These are phyloP conservation scores for Coniochaeta prunicola DNA, from an alignment of 2,329 filamentous ascomycete genomes.

Conservation along the genomic window DNA sequence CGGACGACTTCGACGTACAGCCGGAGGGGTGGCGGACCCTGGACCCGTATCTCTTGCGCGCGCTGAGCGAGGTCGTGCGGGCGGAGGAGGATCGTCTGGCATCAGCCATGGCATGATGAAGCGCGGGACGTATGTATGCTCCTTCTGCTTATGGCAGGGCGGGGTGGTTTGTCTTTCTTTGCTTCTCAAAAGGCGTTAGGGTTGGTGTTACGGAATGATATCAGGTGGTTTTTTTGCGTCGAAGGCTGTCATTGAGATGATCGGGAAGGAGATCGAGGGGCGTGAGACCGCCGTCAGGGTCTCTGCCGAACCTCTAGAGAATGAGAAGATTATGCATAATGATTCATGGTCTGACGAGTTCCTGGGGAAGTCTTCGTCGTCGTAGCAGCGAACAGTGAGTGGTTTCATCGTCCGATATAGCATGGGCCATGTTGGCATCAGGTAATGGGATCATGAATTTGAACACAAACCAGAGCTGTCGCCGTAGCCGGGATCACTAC, in stretches of 20 bases:
- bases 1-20: background rate
- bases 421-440: background rate
- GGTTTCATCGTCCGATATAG: background rate
- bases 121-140: background rate
- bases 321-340: background rate
- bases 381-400: background rate
- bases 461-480: background rate
- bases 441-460: background rate
- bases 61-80: constrained; percentile 34
- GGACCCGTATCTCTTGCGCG: constrained; percentile 29
- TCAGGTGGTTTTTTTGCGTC: constrained; percentile 34
- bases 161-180: background rate
- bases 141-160: background rate
- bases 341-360: background rate
- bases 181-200: background rate
- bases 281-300: constrained; percentile 99
- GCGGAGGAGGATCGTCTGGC: constrained; percentile 23
- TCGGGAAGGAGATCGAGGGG: constrained; percentile 97
- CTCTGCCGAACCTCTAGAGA: constrained; percentile 82
- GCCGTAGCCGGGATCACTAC: background rate
- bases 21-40: constrained; percentile 5
- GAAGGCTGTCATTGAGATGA: constrained; percentile 97
- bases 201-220: background rate
- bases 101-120: background rate
- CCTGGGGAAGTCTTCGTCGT: background rate